Conservation (phyloP, 1,284 basidiomycete species). For the Naganishia sp. region DNA sequence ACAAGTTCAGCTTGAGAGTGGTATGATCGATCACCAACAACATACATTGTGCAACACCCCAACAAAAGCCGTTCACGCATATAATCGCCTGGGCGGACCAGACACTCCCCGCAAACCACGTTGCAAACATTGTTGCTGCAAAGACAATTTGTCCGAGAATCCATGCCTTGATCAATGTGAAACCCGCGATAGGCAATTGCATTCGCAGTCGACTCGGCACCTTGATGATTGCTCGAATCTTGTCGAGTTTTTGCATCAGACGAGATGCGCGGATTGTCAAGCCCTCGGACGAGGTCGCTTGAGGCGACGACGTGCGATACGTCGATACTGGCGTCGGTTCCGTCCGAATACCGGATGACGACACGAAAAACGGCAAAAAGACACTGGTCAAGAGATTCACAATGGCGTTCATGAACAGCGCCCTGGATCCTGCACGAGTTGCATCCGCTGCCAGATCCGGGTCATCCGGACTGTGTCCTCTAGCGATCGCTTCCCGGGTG, state of each 20-base stretch:
- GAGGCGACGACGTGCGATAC: slow-evolving; percentile 6
- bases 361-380: slow-evolving; percentile 70
- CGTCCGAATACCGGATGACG: slow-evolving; percentile 46
- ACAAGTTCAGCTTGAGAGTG: slow-evolving; percentile 4
- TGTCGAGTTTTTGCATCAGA: slow-evolving; percentile 29
- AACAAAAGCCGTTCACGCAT: slow-evolving; percentile 56
- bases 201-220: slow-evolving; percentile 27
- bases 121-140: slow-evolving; percentile 51
- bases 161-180: slow-evolving; percentile 51
- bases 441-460: slow-evolving; percentile 62
- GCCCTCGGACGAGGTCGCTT: not conserved
- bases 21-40: not conserved
- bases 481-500: slow-evolving; percentile 56
- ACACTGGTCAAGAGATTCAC: slow-evolving; percentile 71
- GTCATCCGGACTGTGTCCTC: slow-evolving; percentile 33
- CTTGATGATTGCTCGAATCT: slow-evolving; percentile 24
- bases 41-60: slow-evolving; percentile 56
- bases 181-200: slow-evolving; percentile 45
- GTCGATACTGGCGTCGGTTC: slow-evolving; percentile 26
- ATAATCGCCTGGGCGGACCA: slow-evolving; percentile 56
- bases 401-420: slow-evolving; percentile 74
- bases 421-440: slow-evolving; percentile 77
- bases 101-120: slow-evolving; percentile 53
- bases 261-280: slow-evolving; percentile 19
- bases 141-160: slow-evolving; percentile 48